Evolutionary conservation across 2,329 filamentous ascomycete species (phyloP).

Genomic region (Epicoccum sorghinum): DNA sequence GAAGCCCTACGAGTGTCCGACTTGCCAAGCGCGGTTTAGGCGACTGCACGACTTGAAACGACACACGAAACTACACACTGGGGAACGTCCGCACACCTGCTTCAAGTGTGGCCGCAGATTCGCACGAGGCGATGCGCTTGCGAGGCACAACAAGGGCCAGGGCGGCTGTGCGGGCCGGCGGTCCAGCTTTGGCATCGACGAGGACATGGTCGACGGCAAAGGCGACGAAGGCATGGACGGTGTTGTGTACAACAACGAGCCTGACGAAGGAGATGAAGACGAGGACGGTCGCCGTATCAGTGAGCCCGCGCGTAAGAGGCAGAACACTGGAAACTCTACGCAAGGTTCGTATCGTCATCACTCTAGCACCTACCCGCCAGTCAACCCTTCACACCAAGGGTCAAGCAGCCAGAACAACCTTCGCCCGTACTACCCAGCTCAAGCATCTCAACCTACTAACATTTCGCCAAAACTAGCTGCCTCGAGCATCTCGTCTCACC

Average conservation of each 20-base stretch:
- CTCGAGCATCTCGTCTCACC: constrained; percentile 45
- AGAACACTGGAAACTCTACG: constrained; percentile 62
- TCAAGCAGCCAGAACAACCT: constrained; percentile 37
- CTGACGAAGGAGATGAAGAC: constrained; percentile 65
- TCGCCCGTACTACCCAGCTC: constrained; percentile 44
- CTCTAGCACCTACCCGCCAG: constrained; percentile 77
- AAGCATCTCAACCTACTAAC: constrained; percentile 47
- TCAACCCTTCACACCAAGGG: constrained; percentile 52
- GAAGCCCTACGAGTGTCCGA: constrained; percentile 92
- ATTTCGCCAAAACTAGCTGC: constrained; percentile 47
- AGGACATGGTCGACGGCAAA: constrained; percentile 62
- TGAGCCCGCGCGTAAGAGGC: constrained; percentile 76
- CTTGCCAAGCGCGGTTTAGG: constrained; percentile 91
- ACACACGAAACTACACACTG: constrained; percentile 94
- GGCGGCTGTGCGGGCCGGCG: constrained; percentile 93
- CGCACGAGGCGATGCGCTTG: constrained; percentile 91
- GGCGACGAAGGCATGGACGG: constrained; percentile 68
- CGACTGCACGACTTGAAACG: constrained; percentile 94
- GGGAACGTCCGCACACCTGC: constrained; percentile 93
- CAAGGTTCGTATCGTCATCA: constrained; percentile 68
- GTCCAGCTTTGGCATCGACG: constrained; percentile 82
- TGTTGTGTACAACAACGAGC: constrained; percentile 60
- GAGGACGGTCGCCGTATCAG: constrained; percentile 62
- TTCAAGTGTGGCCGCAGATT: constrained; percentile 94
- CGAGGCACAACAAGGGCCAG: constrained; percentile 92